Conservation (phyloP, 768 basidiomycete genomes). For the Suillus occidentalis region DNA sequence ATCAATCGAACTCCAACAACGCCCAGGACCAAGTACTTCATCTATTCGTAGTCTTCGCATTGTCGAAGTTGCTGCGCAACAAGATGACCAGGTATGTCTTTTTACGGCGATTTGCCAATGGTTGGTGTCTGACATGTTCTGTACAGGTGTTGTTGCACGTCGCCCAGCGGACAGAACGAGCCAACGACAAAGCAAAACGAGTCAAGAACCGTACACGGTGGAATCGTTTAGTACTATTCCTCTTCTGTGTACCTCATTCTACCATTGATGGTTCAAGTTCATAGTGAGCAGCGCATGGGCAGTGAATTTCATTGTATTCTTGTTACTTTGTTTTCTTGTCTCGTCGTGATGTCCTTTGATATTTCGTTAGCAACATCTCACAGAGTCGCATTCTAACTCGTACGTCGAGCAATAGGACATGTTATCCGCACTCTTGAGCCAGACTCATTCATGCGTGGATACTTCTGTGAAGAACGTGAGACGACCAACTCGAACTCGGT, state of each 20-base stretch:
- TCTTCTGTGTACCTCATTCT: neutral
- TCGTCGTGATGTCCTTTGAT: neutral
- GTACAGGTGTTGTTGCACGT: neutral
- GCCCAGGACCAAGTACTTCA: neutral
- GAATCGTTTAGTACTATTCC: neutral
- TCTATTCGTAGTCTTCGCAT: neutral
- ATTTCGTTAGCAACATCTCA: neutral
- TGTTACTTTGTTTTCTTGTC: constrained; percentile 12
- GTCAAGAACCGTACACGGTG: neutral
- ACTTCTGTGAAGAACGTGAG: too few species aligned
- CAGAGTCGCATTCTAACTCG: neutral
- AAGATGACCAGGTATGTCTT: neutral
- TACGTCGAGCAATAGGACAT: neutral
- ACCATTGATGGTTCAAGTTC: neutral
- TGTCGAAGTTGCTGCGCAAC: neutral
- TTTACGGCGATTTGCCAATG: neutral
- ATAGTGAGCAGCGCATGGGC: neutral
- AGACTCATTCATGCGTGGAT: too few species aligned
- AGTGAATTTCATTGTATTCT: neutral
- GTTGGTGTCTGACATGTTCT: neutral
- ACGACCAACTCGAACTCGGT: too few species aligned
- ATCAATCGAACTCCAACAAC: neutral
- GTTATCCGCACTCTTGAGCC: neutral
- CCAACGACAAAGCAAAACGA: neutral
- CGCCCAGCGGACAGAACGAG: neutral